Evolutionary conservation across 345 rosid genomes (phyloP).

Genomic region (Citrus inodora): DNA sequence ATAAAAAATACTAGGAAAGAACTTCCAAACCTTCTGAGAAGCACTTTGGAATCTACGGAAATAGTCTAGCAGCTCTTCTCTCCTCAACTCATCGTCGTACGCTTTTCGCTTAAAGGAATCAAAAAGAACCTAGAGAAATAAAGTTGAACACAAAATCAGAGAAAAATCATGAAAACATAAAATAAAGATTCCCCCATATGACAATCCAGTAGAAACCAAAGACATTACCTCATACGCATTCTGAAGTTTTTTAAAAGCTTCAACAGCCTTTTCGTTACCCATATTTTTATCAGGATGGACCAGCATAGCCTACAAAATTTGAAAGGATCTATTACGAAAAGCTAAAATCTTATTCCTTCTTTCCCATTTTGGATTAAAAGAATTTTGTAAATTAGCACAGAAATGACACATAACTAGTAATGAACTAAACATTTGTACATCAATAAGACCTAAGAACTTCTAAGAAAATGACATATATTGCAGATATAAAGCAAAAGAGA

Average conservation of each 20-base stretch:
- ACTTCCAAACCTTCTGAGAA: constrained; percentile 64
- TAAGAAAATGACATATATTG: constrained; percentile 2
- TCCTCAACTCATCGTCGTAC: constrained; percentile 86
- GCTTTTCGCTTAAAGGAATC: constrained; percentile 85
- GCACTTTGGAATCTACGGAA: constrained; percentile 71
- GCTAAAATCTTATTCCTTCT: neutral
- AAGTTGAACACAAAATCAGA: constrained; percentile 3
- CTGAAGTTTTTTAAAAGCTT: constrained; percentile 98
- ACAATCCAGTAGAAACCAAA: constrained; percentile 15
- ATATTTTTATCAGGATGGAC: constrained; percentile 99
- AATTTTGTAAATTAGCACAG: neutral
- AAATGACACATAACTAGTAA: neutral
- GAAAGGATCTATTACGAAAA: constrained; percentile 16
- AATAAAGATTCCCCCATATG: neutral
- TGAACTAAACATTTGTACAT: neutral
- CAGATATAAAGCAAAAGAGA: neutral
- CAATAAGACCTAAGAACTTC: neutral
- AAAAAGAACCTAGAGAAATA: constrained; percentile 57
- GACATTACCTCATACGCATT: constrained; percentile 86
- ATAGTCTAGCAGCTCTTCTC: constrained; percentile 81
- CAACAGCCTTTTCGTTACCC: constrained; percentile 98
- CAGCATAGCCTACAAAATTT: constrained; percentile 72
- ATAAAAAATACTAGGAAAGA: neutral
- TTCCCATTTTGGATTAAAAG: neutral
- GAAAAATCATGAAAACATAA: neutral